phyloP scores from a whole-genome alignment of 139 green algal species.

The Haematococcus sp. region DNA sequence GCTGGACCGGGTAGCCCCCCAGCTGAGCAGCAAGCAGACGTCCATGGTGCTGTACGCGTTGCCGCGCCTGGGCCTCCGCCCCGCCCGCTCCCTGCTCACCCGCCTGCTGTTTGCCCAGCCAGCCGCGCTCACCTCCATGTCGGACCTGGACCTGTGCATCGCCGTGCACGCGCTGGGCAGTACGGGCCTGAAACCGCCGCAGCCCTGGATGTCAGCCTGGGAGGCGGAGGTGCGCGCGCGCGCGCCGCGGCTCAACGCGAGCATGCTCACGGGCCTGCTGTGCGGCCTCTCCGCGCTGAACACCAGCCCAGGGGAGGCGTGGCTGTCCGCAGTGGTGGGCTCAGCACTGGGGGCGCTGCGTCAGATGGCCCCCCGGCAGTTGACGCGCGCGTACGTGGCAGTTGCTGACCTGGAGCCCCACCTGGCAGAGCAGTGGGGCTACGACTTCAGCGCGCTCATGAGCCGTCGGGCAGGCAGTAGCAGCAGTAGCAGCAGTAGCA shows the following conservation, averaged over 20 bases:
- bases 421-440: background rate
- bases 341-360: background rate
- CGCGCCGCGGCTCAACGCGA: background rate
- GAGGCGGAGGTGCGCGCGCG: background rate
- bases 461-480: background rate
- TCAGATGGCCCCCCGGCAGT: background rate
- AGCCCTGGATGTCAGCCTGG: background rate
- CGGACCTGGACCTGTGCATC: background rate
- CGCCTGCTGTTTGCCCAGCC: background rate
- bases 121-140: background rate
- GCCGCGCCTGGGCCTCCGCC: background rate
- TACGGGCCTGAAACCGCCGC: background rate
- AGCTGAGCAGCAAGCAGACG: background rate
- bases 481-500: background rate
- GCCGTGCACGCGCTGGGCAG: background rate
- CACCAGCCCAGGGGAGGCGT: conserved; percentile 2
- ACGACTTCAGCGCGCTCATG: background rate
- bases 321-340: background rate
- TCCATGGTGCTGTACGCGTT: conserved; percentile 9
- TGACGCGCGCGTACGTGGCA: conserved; percentile 2
- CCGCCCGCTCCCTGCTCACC: background rate
- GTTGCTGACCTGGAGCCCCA: background rate
- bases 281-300: background rate
- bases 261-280: conserved; percentile 5
- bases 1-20: too few relatives aligned